These are phyloP conservation scores for Neurospora pannonica DNA, from an alignment of 495 filamentous ascomycete genomes.

Conservation along the genomic window DNA sequence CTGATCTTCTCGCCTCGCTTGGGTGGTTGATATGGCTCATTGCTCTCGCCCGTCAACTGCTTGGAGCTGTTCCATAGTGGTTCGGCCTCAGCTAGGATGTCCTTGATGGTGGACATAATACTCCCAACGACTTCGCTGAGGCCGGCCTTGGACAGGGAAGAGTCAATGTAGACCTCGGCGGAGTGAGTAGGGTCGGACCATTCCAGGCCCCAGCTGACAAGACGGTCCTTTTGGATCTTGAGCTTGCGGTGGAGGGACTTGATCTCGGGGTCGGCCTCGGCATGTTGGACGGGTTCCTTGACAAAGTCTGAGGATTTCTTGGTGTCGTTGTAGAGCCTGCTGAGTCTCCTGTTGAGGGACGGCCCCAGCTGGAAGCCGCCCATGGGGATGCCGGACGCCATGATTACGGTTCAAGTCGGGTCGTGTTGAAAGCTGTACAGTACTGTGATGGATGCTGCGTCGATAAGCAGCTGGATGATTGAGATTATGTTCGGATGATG, in stretches of 20 bases:
- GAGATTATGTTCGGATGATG: background rate
- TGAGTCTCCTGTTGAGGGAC: slow-evolving; percentile 61
- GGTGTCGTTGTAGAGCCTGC: slow-evolving; percentile 85
- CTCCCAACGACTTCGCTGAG: slow-evolving; percentile 79
- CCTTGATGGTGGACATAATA: slow-evolving; percentile 83
- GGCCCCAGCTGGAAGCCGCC: slow-evolving; percentile 32
- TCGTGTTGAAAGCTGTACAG: background rate
- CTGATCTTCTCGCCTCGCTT: slow-evolving; percentile 33
- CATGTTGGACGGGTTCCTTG: slow-evolving; percentile 56
- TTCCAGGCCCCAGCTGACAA: slow-evolving; percentile 82
- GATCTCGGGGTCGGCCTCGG: slow-evolving; percentile 45
- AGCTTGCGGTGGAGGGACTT: slow-evolving; percentile 47
- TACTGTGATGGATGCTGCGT: background rate
- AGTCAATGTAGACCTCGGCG: slow-evolving; percentile 65
- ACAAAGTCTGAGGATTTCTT: slow-evolving; percentile 81
- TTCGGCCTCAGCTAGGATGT: slow-evolving; percentile 78
- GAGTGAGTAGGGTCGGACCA: slow-evolving; percentile 67
- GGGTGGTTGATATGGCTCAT: slow-evolving; percentile 23
- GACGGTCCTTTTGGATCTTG: slow-evolving; percentile 59
- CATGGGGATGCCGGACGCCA: slow-evolving; percentile 40
- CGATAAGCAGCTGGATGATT: background rate
- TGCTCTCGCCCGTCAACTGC: slow-evolving; percentile 33
- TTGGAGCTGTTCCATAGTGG: slow-evolving; percentile 53
- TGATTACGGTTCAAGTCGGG: slow-evolving; percentile 9
- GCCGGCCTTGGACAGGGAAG: slow-evolving; percentile 71